phyloP scores from a whole-genome alignment of 164 flowering plant genomes.

The Warburgia ugandensis region DNA sequence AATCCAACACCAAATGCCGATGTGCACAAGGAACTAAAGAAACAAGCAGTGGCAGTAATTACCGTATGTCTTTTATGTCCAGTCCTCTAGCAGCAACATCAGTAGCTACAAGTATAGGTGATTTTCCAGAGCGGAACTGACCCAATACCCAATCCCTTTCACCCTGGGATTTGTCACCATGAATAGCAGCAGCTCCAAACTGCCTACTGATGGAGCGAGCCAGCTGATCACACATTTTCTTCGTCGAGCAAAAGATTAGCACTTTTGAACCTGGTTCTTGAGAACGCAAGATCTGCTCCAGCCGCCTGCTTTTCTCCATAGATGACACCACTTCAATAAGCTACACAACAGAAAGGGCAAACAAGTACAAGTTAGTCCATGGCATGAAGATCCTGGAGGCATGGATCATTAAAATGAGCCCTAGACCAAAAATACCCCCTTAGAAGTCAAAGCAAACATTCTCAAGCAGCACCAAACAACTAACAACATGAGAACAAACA shows the following conservation, averaged over 20 bases:
- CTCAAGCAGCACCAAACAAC: not conserved
- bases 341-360: constrained; percentile 25
- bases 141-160: constrained; percentile 75
- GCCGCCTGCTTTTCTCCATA: constrained; percentile 64
- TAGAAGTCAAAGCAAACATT: not conserved
- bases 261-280: constrained; percentile 84
- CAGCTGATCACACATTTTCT: constrained; percentile 89
- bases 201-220: constrained; percentile 52
- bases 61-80: constrained; percentile 91
- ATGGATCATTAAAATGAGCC: not conserved
- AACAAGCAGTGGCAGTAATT: no score
- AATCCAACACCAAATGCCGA: no score
- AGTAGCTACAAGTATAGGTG: constrained; percentile 85
- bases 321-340: constrained; percentile 56
- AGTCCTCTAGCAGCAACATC: constrained; percentile 95
- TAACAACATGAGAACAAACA: not conserved
- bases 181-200: constrained; percentile 88
- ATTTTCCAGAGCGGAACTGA: constrained; percentile 66
- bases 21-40: no score
- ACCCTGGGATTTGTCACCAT: constrained; percentile 85
- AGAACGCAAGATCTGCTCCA: constrained; percentile 79
- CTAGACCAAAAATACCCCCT: not conserved
- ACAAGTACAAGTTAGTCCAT: not conserved
- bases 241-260: constrained; percentile 81
- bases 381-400: not conserved